A percentile compares a stretch with the other conserved stretches of the same genome.
Conservation (phyloP, 2,329 filamentous ascomycete genomes). For the Clonostachys byssicola region DNA sequence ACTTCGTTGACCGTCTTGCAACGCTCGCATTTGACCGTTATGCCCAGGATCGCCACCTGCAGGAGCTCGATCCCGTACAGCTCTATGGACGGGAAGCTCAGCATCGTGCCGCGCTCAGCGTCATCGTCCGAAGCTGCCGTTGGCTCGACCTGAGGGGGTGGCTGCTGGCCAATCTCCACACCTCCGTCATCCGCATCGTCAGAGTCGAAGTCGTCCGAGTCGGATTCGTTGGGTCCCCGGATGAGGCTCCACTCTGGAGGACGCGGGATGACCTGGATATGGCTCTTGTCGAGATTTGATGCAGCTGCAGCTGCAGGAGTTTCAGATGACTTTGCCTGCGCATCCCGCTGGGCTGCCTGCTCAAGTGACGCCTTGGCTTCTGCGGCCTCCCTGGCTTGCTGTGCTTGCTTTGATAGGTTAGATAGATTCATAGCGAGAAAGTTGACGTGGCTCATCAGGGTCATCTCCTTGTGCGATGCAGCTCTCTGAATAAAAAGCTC, state of each 20-base stretch:
- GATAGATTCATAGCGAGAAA: slow-evolving; percentile 70
- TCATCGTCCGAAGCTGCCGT: slow-evolving; percentile 10
- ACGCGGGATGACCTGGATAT: slow-evolving; percentile 68
- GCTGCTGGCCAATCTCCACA: background rate
- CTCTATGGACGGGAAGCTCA: slow-evolving; percentile 75
- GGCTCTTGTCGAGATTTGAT: slow-evolving; percentile 46
- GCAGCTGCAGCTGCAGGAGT: background rate
- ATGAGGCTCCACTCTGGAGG: slow-evolving; percentile 68
- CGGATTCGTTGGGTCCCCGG: slow-evolving; percentile 33
- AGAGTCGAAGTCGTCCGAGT: slow-evolving; percentile 41
- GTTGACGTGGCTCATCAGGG: slow-evolving; percentile 71
- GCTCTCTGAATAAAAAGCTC: slow-evolving; percentile 59
- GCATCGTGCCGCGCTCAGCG: slow-evolving; percentile 66
- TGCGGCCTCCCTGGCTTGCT: slow-evolving; percentile 12
- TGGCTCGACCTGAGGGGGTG: background rate
- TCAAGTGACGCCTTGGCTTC: background rate
- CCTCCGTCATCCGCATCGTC: slow-evolving; percentile 1
- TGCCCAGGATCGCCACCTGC: slow-evolving; percentile 60
- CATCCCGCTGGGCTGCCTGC: background rate
- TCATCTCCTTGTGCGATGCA: slow-evolving; percentile 52
- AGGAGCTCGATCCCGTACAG: slow-evolving; percentile 74
- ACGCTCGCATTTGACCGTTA: slow-evolving; percentile 73
- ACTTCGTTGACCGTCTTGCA: slow-evolving; percentile 74
- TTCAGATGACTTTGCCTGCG: background rate
- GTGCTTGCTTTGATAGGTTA: slow-evolving; percentile 53